phyloP scores from a whole-genome alignment of 1,139 yeast species.

The Kodamaea plutei region DNA sequence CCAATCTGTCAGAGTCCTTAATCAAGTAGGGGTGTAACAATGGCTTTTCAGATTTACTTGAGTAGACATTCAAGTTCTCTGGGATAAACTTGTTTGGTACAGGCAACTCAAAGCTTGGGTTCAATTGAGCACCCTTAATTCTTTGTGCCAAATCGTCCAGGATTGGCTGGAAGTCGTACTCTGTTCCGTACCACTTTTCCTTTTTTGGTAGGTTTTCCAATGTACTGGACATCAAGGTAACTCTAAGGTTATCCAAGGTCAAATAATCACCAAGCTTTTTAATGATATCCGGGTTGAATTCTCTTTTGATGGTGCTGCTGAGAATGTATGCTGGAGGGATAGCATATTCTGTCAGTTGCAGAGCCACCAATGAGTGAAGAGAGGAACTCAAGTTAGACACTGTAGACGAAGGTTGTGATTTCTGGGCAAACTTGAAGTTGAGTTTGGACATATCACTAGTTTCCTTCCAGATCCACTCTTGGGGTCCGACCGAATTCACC shows the following conservation, averaged over 20 bases:
- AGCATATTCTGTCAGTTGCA: constrained; percentile 16
- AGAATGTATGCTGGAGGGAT: constrained; percentile 60
- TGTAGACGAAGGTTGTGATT: constrained; percentile 57
- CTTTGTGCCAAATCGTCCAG: constrained; percentile 32
- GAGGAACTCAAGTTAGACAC: constrained; percentile 47
- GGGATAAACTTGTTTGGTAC: constrained; percentile 76
- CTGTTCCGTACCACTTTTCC: constrained; percentile 92
- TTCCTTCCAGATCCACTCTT: constrained; percentile 53
- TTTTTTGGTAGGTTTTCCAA: constrained; percentile 34
- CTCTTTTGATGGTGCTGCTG: constrained; percentile 53
- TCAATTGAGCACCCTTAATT: constrained; percentile 30
- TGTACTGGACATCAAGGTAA: constrained; percentile 52
- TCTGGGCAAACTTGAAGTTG: constrained; percentile 66
- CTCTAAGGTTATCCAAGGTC: constrained; percentile 56
- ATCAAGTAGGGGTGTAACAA: constrained; percentile 36
- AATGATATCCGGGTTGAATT: constrained; percentile 55
- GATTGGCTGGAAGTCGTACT: constrained; percentile 52
- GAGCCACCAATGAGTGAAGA: constrained; percentile 33
- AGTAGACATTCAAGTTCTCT: constrained; percentile 58
- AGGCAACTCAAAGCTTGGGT: constrained; percentile 57
- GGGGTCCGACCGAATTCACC: constrained; percentile 44
- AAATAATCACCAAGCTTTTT: constrained; percentile 48
- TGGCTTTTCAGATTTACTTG: constrained; percentile 31
- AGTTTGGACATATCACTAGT: constrained; percentile 42
- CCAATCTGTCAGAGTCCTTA: constrained; percentile 29